These are phyloP conservation scores for Dioszegia hungarica DNA, from an alignment of 768 basidiomycete species.

Conservation along the genomic window DNA sequence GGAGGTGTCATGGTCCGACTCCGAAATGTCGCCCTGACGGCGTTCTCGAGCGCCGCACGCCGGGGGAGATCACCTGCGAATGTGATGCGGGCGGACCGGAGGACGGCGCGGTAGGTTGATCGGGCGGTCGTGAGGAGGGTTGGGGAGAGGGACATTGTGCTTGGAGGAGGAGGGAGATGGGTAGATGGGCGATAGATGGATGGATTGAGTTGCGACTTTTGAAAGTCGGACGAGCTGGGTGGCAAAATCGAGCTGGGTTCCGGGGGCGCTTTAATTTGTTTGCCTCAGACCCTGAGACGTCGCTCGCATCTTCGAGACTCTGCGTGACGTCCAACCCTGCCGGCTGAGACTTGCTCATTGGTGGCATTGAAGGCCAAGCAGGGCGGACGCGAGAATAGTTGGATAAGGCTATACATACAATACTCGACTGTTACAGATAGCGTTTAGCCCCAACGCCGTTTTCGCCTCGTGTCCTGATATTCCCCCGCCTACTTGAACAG, in stretches of 20 bases:
- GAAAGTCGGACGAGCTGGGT: background rate
- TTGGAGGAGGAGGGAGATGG: background rate
- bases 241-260: no score
- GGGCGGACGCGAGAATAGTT: no score
- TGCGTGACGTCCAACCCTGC: no score
- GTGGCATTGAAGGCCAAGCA: no score
- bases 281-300: no score
- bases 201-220: no score
- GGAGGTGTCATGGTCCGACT: conserved; percentile 39
- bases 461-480: background rate
- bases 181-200: background rate
- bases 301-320: no score
- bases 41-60: conserved; percentile 17
- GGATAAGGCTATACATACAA: conserved; percentile 3
- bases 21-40: conserved; percentile 38
- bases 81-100: conserved; percentile 33
- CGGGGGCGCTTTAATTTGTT: no score
- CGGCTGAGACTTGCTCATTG: no score
- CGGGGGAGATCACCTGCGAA: conserved; percentile 30
- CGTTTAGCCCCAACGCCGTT: background rate
- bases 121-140: conserved; percentile 24
- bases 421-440: background rate
- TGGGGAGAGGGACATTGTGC: conserved; percentile 28
- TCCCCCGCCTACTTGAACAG: conserved; percentile 58
- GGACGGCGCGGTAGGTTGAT: conserved; percentile 32